Evolutionary conservation across 805 yeast genomes (phyloP).

Genomic region (Wickerhamiella vanderwaltii): DNA sequence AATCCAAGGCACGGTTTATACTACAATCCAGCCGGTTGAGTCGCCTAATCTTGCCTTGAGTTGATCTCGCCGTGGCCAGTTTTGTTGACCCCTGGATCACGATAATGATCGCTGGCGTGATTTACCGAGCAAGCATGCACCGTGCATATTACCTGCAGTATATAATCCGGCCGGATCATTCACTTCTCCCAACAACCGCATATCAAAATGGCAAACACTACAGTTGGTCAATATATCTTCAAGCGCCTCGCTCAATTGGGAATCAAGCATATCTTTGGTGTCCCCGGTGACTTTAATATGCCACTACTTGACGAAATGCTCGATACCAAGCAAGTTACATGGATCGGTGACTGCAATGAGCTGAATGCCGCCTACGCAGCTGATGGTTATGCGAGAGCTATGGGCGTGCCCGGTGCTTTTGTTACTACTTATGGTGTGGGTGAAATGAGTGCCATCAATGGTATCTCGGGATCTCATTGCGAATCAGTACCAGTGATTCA

Average conservation of each 20-base stretch:
- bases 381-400: slow-evolving; percentile 71
- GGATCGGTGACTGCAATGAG: slow-evolving; percentile 84
- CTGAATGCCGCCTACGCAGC: slow-evolving; percentile 82
- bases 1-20: too few species aligned
- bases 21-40: too few species aligned
- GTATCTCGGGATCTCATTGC: slow-evolving; percentile 70
- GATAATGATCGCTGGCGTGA: too few species aligned
- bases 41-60: too few species aligned
- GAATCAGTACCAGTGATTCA: slow-evolving; percentile 72
- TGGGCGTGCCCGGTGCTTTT: slow-evolving; percentile 52
- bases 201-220: neutral
- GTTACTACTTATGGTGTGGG: slow-evolving; percentile 83
- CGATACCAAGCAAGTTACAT: slow-evolving; percentile 33
- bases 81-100: too few species aligned
- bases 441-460: slow-evolving; percentile 73
- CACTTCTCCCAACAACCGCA: neutral
- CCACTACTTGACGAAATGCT: slow-evolving; percentile 32
- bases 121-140: too few species aligned
- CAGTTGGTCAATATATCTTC: slow-evolving; percentile 26
- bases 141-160: too few species aligned
- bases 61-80: too few species aligned
- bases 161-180: too few species aligned
- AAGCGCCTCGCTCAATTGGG: slow-evolving; percentile 29
- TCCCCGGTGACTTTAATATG: slow-evolving; percentile 37
- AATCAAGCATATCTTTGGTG: slow-evolving; percentile 30